phyloP scores from a whole-genome alignment of 441 rosid genomes.

The Gossypium laxum region DNA sequence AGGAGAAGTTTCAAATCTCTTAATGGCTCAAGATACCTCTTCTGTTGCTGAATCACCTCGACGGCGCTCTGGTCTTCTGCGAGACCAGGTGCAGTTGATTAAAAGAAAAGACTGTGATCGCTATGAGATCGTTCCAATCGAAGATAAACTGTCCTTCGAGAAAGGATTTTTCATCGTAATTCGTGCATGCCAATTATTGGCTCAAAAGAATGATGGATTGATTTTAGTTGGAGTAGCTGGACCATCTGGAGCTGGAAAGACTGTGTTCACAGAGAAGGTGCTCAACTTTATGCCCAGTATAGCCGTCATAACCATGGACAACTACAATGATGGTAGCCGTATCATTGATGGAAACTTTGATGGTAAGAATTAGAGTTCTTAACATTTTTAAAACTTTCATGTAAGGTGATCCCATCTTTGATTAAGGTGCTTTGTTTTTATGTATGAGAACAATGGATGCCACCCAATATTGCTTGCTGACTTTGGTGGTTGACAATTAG shows the following conservation, averaged over 20 bases:
- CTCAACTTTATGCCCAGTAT: slow-evolving; percentile 84
- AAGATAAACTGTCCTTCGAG: slow-evolving; percentile 69
- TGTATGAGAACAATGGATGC: neutral
- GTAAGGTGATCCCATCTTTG: neutral
- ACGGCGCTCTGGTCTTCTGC: slow-evolving; percentile 59
- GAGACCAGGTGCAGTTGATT: slow-evolving; percentile 74
- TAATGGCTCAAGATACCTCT: slow-evolving; percentile 47
- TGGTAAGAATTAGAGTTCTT: slow-evolving; percentile 41
- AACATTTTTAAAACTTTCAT: neutral
- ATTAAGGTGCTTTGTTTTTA: neutral
- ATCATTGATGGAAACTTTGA: slow-evolving; percentile 91
- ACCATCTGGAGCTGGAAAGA: slow-evolving; percentile 97
- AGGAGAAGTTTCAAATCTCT: neutral
- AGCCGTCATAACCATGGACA: slow-evolving; percentile 83
- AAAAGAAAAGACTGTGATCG: slow-evolving; percentile 64
- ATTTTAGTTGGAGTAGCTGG: slow-evolving; percentile 89
- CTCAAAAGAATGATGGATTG: slow-evolving; percentile 82
- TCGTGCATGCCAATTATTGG: slow-evolving; percentile 79
- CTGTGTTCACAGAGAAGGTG: slow-evolving; percentile 82
- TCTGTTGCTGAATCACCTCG: slow-evolving; percentile 50
- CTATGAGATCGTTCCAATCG: slow-evolving; percentile 68
- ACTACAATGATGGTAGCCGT: slow-evolving; percentile 78
- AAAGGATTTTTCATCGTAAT: slow-evolving; percentile 92
- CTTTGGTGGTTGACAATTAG: neutral
- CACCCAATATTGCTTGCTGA: neutral